phyloP scores from a whole-genome alignment of 176 grass and related monocot species.

The Otatea glauca region DNA sequence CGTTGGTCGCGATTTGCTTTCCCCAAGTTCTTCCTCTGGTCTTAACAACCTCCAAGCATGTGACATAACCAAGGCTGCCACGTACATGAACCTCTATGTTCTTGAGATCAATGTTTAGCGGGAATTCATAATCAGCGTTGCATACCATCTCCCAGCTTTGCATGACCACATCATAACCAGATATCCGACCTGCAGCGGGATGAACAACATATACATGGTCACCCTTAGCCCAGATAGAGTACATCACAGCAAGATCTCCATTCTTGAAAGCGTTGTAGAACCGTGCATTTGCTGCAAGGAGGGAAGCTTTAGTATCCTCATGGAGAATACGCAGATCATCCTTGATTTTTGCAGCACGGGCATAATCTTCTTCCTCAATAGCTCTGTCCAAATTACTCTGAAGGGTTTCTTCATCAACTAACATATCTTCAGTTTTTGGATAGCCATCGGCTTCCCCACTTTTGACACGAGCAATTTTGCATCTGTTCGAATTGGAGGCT shows the following conservation, averaged over 20 bases:
- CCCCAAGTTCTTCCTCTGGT: constrained; percentile 86
- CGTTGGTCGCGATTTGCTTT: constrained; percentile 82
- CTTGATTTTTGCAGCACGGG: constrained; percentile 66
- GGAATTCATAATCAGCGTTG: constrained; percentile 67
- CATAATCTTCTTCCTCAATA: constrained; percentile 90
- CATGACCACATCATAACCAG: constrained; percentile 72
- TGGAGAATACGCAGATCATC: constrained; percentile 74
- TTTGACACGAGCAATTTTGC: constrained; percentile 52
- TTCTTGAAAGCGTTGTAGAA: constrained; percentile 80
- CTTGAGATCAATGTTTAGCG: constrained; percentile 72
- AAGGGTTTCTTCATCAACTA: constrained; percentile 77
- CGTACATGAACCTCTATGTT: constrained; percentile 67
- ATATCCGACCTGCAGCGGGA: constrained; percentile 69
- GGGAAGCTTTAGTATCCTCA: constrained; percentile 69
- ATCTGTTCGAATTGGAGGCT: constrained; percentile 27
- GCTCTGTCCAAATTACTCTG: constrained; percentile 67
- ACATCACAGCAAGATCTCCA: constrained; percentile 65
- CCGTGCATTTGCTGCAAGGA: constrained; percentile 70
- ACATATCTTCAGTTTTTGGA: constrained; percentile 43
- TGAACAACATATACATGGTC: constrained; percentile 83
- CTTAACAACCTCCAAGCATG: constrained; percentile 91
- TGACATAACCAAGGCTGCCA: constrained; percentile 72
- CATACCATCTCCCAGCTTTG: constrained; percentile 85
- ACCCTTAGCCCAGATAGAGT: constrained; percentile 75
- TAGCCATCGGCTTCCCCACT: constrained; percentile 75